Evolutionary conservation across 2,329 filamentous ascomycete genomes (phyloP).

Genomic region (Sarocladium strictum): DNA sequence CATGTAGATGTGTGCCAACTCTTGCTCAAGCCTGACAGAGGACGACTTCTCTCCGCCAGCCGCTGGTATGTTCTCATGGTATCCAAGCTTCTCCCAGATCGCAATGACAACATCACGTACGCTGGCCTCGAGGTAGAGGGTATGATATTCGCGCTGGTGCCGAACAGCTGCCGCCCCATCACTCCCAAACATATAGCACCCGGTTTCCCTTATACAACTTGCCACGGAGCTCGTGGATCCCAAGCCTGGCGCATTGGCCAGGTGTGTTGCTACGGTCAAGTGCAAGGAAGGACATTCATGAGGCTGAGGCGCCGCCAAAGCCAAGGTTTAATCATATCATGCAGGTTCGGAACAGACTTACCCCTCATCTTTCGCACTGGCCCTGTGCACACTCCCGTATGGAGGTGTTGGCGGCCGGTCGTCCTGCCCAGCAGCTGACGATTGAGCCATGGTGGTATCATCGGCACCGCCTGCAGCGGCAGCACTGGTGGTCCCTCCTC

Average conservation of each 20-base stretch:
- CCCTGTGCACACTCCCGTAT: conserved; percentile 39
- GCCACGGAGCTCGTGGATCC: neutral
- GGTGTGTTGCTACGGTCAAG: conserved; percentile 4
- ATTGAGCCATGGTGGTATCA: conserved; percentile 12
- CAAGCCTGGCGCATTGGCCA: neutral
- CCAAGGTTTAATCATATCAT: neutral
- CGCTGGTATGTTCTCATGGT: neutral
- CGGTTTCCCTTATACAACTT: neutral
- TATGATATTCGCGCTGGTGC: neutral
- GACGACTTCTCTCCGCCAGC: neutral
- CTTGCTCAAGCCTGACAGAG: neutral
- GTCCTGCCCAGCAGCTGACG: conserved; percentile 22
- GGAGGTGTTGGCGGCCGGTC: conserved; percentile 24
- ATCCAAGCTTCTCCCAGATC: neutral
- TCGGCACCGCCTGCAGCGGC: conserved; percentile 12
- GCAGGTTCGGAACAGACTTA: conserved; percentile 23
- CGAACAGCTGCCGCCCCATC: neutral
- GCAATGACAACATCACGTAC: neutral
- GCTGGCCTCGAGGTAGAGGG: neutral
- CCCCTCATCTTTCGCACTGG: conserved; percentile 56
- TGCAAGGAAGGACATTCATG: neutral
- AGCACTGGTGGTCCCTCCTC: conserved; percentile 32
- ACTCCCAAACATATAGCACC: neutral
- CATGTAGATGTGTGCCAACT: neutral
- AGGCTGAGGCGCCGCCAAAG: neutral